Evolutionary conservation across 164 flowering plant species (phyloP).

Genomic region (Hamamelis virginiana): DNA sequence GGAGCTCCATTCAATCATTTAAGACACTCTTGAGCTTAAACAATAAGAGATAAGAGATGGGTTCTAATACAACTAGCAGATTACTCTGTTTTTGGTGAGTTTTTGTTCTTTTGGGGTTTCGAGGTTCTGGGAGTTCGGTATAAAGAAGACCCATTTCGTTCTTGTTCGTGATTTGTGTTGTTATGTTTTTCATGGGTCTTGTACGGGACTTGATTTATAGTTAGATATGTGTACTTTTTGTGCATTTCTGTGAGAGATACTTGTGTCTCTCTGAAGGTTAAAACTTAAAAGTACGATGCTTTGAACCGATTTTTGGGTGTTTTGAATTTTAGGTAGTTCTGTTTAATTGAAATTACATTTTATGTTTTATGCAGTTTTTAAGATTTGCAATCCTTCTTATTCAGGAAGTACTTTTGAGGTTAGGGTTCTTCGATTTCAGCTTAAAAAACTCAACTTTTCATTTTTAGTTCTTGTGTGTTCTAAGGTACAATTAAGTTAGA

Average conservation of each 20-base stretch:
- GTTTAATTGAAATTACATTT: not conserved
- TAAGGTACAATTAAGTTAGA: not conserved
- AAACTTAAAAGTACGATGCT: too few species aligned
- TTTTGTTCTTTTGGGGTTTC: constrained; percentile 2
- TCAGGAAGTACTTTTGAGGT: too few species aligned
- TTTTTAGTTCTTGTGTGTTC: not conserved
- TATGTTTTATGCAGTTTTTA: not conserved
- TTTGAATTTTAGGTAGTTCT: not conserved
- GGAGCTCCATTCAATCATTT: constrained; percentile 45
- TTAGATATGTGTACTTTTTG: not conserved
- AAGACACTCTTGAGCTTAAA: constrained; percentile 14
- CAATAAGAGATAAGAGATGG: constrained; percentile 19
- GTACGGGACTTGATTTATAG: constrained; percentile 2
- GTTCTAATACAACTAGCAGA: constrained; percentile 9
- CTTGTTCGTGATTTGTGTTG: constrained; percentile 7
- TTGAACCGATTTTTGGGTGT: too few species aligned
- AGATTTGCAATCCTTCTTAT: too few species aligned
- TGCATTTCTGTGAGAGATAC: not conserved
- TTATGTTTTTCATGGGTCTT: constrained; percentile 2
- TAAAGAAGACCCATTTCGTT: constrained; percentile 11
- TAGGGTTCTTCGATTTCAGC: not conserved
- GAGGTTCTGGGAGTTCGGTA: constrained; percentile 8
- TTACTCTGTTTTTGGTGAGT: constrained; percentile 19
- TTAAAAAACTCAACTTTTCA: not conserved
- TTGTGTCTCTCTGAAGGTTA: not conserved